Evolutionary conservation across 148 eudicot genomes (phyloP), one percentile per base, ranked within the genome.

Genomic region (Bassia scoparia): DNA sequence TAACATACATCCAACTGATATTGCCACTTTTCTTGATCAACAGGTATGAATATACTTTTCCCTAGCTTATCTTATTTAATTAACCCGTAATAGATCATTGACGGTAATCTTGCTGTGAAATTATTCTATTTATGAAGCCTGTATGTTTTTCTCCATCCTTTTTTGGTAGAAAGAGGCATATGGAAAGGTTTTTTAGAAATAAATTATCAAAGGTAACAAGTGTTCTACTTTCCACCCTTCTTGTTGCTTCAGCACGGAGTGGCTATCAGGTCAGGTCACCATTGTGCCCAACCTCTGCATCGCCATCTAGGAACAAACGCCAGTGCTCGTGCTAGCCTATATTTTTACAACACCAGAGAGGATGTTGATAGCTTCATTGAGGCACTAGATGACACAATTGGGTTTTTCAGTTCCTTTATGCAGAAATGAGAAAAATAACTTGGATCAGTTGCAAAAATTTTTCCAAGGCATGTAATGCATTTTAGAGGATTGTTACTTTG

Each of bases 251-350:
- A 93, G 98, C 90, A 93, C 64, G 91, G 97, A 64, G 90, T 93
- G 61, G 98, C 98, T 52, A 90, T 93, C 71, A 85, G 98, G 81
- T 93, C 98, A 2, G 98, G 98, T 26, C 98, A 93, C 82, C 98
- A 93, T 68, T 93, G 98, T 69, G 98, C 98, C 1, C 98, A 93
- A 83, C 98, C 98, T 68, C 90, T 93, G 71, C 98, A 93, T 72
- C 90, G 94, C 0, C 76, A 86, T 77, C 77, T 93, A 73, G 95
- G 89, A 37, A 84, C 86, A 58, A 90, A 85, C 41, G 97, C 97
- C 6, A 93, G 97, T 67, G 98, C 97, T 30, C 88, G 98, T 6
- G 98, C 97, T 69, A 90, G 98, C 79, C 87, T 93, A 38, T 77
- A 93, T 78, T 89, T 93, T 82, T 93, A 93, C 86, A 93, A 93